Base-by-base conservation (phyloP, 345 rosid species). In the Limnanthes douglasii region DNA sequence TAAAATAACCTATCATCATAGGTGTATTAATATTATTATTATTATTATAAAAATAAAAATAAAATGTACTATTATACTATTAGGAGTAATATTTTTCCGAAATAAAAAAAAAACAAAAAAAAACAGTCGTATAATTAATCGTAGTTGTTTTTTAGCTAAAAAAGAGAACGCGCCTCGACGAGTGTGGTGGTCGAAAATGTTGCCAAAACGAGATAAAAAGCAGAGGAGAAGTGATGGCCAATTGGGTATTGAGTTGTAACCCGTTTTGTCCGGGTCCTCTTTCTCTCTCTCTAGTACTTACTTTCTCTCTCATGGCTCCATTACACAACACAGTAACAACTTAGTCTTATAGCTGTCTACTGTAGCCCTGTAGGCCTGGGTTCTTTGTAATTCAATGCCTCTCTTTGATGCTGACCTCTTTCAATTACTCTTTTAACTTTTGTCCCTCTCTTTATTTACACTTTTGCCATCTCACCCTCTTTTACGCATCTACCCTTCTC, bases 221-320 rank as follows among this genome's bases (percentile, higher is more conserved):
- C 5, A 16, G 10, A 19, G 18, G 37, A n/a, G 15, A 28, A 11
- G 34, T 38, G 1, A 33, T 0, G 15, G 21, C 17, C 56, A 43
- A 49, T 22, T 25, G 60, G 62, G 48, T 37, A 50, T 25, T 47
- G 60, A 43, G 50, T 50, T 43, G 70, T 16, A 56, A 53, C 80
- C 75, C 72, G 63, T 68, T 59, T 53, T 50, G 75, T 65, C 72
- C 75, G 75, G 70, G 68, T 62, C 48, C 33, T 48, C 34, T 11
- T 50, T 22, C 37, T 31, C 21, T 17, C 7, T 18, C 13, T 27
- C 29, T 48, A 45, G n/a, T n/a, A n/a, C n/a, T n/a, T n/a, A n/a
- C n/a, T n/a, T n/a, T n/a, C n/a, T n/a, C n/a, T n/a, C n/a, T n/a
- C n/a, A n/a, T n/a, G n/a, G n/a, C n/a, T n/a, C n/a, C n/a, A n/a